Conservation (phyloP, 2,329 filamentous ascomycete species). For the Coniosporium tulheliwenetii region DNA sequence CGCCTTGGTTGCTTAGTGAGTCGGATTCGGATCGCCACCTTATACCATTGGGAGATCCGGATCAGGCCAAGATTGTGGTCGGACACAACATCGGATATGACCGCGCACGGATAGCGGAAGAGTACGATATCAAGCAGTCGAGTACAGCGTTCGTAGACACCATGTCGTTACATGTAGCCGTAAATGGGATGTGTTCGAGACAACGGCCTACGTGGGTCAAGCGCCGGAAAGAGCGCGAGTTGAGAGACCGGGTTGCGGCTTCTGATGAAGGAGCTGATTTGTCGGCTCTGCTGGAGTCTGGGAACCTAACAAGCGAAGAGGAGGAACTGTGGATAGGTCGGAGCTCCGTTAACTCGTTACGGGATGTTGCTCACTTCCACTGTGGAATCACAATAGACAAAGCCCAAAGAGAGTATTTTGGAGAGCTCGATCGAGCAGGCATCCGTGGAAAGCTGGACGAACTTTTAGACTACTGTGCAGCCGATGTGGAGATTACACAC, state of each 20-base stretch:
- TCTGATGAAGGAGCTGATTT: slow-evolving; percentile 58
- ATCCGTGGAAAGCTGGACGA: slow-evolving; percentile 61
- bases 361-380: slow-evolving; percentile 94
- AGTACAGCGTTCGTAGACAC: slow-evolving; percentile 85
- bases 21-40: slow-evolving; percentile 63
- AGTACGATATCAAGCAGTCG: slow-evolving; percentile 73
- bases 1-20: slow-evolving; percentile 83
- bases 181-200: slow-evolving; percentile 96
- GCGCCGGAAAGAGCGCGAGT: slow-evolving; percentile 76
- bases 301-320: slow-evolving; percentile 60
- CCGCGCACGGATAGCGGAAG: slow-evolving; percentile 71
- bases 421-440: slow-evolving; percentile 57
- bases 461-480: slow-evolving; percentile 84
- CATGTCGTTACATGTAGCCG: slow-evolving; percentile 94
- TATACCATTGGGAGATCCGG: slow-evolving; percentile 70
- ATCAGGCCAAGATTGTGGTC: slow-evolving; percentile 59
- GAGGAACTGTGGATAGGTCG: slow-evolving; percentile 91
- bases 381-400: slow-evolving; percentile 88
- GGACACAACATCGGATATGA: slow-evolving; percentile 97
- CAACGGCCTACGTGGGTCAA: slow-evolving; percentile 97
- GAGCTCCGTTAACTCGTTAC: slow-evolving; percentile 86
- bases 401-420: slow-evolving; percentile 70
- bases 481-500: slow-evolving; percentile 86
- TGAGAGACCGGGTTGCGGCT: slow-evolving; percentile 62
- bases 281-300: slow-evolving; percentile 51